Evolutionary conservation across 768 basidiomycete species (phyloP), one percentile per base, ranked within the genome.

Genomic region (Phlegmacium glaucopus): DNA sequence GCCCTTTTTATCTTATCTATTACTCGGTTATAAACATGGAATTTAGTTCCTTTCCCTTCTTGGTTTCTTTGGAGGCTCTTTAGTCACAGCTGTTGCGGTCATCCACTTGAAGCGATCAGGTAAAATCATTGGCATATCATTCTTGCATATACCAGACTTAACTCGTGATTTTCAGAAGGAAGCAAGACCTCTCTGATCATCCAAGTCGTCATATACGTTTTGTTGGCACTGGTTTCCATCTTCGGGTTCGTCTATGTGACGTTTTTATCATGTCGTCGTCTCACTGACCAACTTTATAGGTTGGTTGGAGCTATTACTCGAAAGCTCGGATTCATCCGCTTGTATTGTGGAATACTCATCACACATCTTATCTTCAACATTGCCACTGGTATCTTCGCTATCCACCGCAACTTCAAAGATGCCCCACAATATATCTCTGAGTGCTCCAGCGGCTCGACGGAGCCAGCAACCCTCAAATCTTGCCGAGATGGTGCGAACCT

Each of bases 361-460:
- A 57, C 67, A 18, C 74, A 76, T 51, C 63, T 77, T 15, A 29
- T 75, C 29, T 72, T 76, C 64, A 75, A 72, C 53, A 59, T 77
- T 22, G 74, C 58, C 25, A 65, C 66, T 18, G 75, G 76, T 15
- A 66, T 67, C 29, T 77, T 67, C 55, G 72, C 71, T 30, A 70
- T 77, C 39, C 70, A 65, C 50, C 67, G 69, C 43, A 60, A 69
- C 47, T 79, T 76, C 64, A 61, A 64, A 28, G 69, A 75, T 46
- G 62, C 69, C 4, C 61, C 64, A 22, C 62, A 63, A 38, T 72
- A 71, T 50, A 61, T 71, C 42, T 51, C 57, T 5, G 63, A 69
- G 28, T 79, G 76, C 49, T 52, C 68, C 40, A 60, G 64, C 42
- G 61, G 60, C 26, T 63, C 67, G 10, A 54, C 53, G 12, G 63